Conservation (phyloP, 805 yeast species). For the Cyberlindnera amylophila region DNA sequence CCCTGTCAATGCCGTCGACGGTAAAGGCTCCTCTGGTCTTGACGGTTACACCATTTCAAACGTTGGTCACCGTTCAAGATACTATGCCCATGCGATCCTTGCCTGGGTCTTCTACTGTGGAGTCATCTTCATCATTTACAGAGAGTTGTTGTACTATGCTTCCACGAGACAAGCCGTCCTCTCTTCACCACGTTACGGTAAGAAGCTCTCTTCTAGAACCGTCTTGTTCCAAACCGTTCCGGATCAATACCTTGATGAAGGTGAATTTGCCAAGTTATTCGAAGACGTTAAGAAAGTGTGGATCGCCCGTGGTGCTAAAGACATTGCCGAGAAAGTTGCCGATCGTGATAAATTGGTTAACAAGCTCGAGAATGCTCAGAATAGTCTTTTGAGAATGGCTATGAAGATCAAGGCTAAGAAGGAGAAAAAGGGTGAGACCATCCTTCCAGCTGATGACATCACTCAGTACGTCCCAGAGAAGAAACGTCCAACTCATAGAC, state of each 20-base stretch:
- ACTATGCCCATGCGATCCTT: conserved; percentile 81
- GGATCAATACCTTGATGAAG: conserved; percentile 63
- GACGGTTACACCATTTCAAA: conserved; percentile 78
- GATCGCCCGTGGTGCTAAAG: conserved; percentile 62
- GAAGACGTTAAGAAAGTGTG: conserved; percentile 80
- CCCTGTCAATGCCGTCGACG: conserved; percentile 78
- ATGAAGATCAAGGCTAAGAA: conserved; percentile 59
- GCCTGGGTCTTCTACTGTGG: conserved; percentile 77
- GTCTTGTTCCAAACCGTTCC: conserved; percentile 85
- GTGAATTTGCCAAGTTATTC: conserved; percentile 69
- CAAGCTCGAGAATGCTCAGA: conserved; percentile 66
- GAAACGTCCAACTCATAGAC: conserved; percentile 60
- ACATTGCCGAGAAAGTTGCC: conserved; percentile 51
- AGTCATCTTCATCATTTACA: conserved; percentile 67
- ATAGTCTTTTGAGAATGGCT: conserved; percentile 53
- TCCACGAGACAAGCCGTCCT: conserved; percentile 74
- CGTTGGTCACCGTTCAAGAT: conserved; percentile 54
- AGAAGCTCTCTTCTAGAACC: conserved; percentile 70
- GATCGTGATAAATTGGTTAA: conserved; percentile 57
- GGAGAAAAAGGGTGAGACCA: conserved; percentile 56
- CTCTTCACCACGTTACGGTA: conserved; percentile 77
- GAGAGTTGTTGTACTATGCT: conserved; percentile 77
- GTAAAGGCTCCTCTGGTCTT: conserved; percentile 60
- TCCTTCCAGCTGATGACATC: conserved; percentile 46
- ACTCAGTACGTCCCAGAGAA: conserved; percentile 57